Percentiles rank a stretch among this genome's conserved stretches.
Conservation (phyloP, 208 protist genomes). For the Acanthamoeba rhysodes region DNA sequence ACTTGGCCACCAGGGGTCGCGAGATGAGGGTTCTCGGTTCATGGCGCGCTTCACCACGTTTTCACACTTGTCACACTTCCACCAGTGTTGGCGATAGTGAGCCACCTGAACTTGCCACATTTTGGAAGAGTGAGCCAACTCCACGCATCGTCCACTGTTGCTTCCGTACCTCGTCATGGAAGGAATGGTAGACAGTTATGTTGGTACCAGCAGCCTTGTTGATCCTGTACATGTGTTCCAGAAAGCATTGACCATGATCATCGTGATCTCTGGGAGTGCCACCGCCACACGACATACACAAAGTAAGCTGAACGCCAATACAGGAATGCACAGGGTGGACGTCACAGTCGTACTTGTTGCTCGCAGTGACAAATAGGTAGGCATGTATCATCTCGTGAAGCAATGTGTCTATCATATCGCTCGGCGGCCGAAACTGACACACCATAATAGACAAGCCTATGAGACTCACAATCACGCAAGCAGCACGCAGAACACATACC, state of each 20-base stretch:
- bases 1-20: slow-evolving; percentile 57
- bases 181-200: slow-evolving; percentile 78
- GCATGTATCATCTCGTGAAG: slow-evolving; percentile 84
- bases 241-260: slow-evolving; percentile 78
- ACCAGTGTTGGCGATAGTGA: slow-evolving; percentile 74
- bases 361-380: slow-evolving; percentile 74
- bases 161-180: slow-evolving; percentile 71
- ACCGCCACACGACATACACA: background rate
- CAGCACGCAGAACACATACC: no score
- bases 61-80: slow-evolving; percentile 74
- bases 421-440: slow-evolving; percentile 75
- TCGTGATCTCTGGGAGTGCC: slow-evolving; percentile 51
- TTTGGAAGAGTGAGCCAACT: background rate
- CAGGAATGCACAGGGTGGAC: background rate
- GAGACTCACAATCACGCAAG: no score
- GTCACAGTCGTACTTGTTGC: background rate
- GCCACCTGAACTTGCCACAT: slow-evolving; percentile 19
- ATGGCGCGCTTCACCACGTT: slow-evolving; percentile 74
- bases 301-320: background rate
- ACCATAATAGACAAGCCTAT: no score
- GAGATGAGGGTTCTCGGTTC: slow-evolving; percentile 38
- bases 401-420: slow-evolving; percentile 79
- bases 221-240: slow-evolving; percentile 76
- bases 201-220: slow-evolving; percentile 67
- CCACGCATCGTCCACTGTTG: no score